Evolutionary conservation across 1,284 basidiomycete species (phyloP).

Genomic region (Ustilago sp.): DNA sequence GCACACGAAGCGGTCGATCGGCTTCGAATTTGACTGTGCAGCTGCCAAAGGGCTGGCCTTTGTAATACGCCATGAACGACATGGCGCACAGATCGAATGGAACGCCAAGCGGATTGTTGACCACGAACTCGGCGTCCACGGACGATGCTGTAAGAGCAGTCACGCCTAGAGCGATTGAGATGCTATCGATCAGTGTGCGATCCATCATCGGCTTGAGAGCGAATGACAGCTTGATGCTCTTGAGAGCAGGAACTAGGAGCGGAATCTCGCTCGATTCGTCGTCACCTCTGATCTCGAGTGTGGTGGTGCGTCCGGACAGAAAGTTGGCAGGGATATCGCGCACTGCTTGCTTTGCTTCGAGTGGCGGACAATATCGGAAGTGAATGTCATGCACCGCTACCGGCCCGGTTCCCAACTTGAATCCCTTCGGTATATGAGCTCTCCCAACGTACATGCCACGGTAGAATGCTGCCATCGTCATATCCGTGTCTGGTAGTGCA

Average conservation of each 20-base stretch:
- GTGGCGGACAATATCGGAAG: conserved; percentile 53
- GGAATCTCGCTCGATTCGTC: conserved; percentile 49
- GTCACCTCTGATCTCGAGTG: conserved; percentile 58
- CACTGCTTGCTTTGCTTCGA: conserved; percentile 30
- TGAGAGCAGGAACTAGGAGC: conserved; percentile 46
- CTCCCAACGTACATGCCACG: conserved; percentile 49
- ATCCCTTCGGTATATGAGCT: conserved; percentile 41
- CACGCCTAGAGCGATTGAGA: conserved; percentile 56
- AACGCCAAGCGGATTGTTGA: conserved; percentile 59
- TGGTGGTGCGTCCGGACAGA: conserved; percentile 52
- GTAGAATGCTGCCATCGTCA: conserved; percentile 57
- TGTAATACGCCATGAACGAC: conserved; percentile 54
- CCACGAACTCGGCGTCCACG: conserved; percentile 53
- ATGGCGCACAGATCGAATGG: conserved; percentile 54
- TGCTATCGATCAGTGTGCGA: conserved; percentile 56
- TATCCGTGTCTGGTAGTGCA: conserved; percentile 44
- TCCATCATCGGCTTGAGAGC: conserved; percentile 58
- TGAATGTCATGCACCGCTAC: conserved; percentile 50
- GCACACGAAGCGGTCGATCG: conserved; percentile 39
- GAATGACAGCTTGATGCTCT: conserved; percentile 48
- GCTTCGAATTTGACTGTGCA: conserved; percentile 35
- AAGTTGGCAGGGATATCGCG: conserved; percentile 57
- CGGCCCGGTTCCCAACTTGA: conserved; percentile 46
- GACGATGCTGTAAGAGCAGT: conserved; percentile 53
- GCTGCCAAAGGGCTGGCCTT: conserved; percentile 54